Base-by-base conservation (phyloP, 2,329 filamentous ascomycete genomes). In the Cladosporium phlei region DNA sequence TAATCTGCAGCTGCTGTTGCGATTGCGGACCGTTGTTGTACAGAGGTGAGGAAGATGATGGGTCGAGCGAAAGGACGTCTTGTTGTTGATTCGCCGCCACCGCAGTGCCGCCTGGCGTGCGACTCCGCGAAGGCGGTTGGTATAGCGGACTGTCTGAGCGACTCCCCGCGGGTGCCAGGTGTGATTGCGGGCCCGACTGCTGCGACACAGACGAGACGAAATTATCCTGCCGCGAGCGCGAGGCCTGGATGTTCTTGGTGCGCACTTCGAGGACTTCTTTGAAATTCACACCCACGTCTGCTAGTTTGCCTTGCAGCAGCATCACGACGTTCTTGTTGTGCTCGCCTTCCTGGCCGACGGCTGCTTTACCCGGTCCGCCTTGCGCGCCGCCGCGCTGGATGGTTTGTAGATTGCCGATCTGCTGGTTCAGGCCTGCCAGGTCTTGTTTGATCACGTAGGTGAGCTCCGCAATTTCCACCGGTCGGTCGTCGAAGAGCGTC, bases 381-480 rank as follows among this genome's bases (percentile, higher is more conserved):
- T 28, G 22, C 11, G 25, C 45, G 11, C 51, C 50, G 11, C 51
- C 50, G 61, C 62, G 21, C 11, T 88, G 85, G 35, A 96, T 76
- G 5, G 77, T 71, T 63, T 95, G 87, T n/a, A 98, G 74, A 8
- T 77, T 75, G 35, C 86, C 85, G 58, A 97, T 97, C 63, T 95
- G 86, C 56, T 88, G 82, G 68, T 96, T 97, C 48, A 87, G 68
- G 4, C 77, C 82, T 1, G 88, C 88, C 43, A 97, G 79, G 62
- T 97, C 91, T 74, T 97, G 91, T 72, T 97, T 97, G 75, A 97
- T 96, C 63, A 97, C 86, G 62, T 90, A 96, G 6, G 90, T 96
- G 66, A 96, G 80, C 68, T 97, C 89, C 66, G 93, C 93, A 66
- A 97, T 96, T 69, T 98, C 93, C 46, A 96, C 87, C 0, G 93